Evolutionary conservation across 148 eudicot genomes (phyloP).

Genomic region (Nyssa sinensis): DNA sequence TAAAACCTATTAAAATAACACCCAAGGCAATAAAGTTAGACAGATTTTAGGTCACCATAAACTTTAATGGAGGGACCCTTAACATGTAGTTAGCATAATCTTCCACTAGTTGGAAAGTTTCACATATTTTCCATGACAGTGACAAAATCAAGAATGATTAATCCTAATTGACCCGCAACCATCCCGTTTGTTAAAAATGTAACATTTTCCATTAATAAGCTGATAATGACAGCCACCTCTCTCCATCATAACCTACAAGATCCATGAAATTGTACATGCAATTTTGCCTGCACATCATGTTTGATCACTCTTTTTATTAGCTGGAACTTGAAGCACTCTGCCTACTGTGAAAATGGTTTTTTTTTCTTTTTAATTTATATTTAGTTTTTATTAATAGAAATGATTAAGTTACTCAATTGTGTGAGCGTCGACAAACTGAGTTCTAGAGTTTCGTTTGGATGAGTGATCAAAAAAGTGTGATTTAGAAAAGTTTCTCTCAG

Average conservation of each 20-base stretch:
- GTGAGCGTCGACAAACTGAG: no score
- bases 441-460: no score
- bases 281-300: no score
- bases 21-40: neutral
- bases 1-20: no score
- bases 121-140: conserved; percentile 22
- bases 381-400: neutral
- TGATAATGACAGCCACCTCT: conserved; percentile 19
- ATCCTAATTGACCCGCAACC: conserved; percentile 16
- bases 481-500: no score
- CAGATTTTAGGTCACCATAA: neutral
- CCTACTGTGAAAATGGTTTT: no score
- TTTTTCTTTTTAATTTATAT: neutral
- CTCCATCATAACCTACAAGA: neutral
- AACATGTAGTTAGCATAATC: conserved; percentile 2
- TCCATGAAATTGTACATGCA: neutral
- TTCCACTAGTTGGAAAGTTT: conserved; percentile 21
- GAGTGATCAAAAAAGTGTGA: no score
- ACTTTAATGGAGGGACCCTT: neutral
- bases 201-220: conserved; percentile 4
- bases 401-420: no score
- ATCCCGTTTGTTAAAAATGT: conserved; percentile 10
- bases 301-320: no score
- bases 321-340: no score
- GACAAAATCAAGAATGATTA: conserved; percentile 18